These are phyloP conservation scores for Blastomyces parvus DNA, from an alignment of 2,329 filamentous ascomycete genomes.

Conservation along the genomic window DNA sequence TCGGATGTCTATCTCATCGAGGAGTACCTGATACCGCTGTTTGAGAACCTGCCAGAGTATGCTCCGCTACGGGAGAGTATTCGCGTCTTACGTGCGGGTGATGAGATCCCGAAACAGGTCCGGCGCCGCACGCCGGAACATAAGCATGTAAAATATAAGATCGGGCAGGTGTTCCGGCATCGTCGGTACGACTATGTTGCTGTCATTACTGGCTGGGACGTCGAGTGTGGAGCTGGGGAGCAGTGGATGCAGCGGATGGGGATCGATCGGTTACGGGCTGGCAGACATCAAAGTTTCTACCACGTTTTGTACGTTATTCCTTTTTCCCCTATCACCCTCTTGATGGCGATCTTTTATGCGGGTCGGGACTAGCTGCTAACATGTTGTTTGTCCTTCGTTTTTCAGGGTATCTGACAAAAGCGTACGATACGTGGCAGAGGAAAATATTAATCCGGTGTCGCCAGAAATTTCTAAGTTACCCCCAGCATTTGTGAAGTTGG, in stretches of 20 bases:
- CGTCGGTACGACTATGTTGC: constrained; percentile 68
- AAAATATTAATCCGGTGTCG: constrained; percentile 62
- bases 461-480: constrained; percentile 45
- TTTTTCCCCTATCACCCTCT: neutral
- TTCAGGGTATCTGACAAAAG: constrained; percentile 56
- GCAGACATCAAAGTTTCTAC: constrained; percentile 65
- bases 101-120: constrained; percentile 46
- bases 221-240: constrained; percentile 48
- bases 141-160: constrained; percentile 51
- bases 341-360: constrained; percentile 13
- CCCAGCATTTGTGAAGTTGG: constrained; percentile 50
- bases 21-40: constrained; percentile 56
- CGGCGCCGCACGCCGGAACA: constrained; percentile 28
- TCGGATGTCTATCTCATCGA: constrained; percentile 65
- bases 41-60: constrained; percentile 44
- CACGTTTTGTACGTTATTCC: constrained; percentile 64
- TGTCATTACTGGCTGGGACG: constrained; percentile 81
- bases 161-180: constrained; percentile 79
- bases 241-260: constrained; percentile 56
- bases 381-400: constrained; percentile 16
- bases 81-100: constrained; percentile 46
- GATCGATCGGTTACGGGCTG: constrained; percentile 51
- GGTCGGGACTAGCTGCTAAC: constrained; percentile 10
- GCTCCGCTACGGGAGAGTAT: constrained; percentile 46
- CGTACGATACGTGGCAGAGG: constrained; percentile 66